Evolutionary conservation across 2,329 filamentous ascomycete species (phyloP), one percentile per base, ranked within the genome.

Genomic region (Tolypocladium cylindrosporum): DNA sequence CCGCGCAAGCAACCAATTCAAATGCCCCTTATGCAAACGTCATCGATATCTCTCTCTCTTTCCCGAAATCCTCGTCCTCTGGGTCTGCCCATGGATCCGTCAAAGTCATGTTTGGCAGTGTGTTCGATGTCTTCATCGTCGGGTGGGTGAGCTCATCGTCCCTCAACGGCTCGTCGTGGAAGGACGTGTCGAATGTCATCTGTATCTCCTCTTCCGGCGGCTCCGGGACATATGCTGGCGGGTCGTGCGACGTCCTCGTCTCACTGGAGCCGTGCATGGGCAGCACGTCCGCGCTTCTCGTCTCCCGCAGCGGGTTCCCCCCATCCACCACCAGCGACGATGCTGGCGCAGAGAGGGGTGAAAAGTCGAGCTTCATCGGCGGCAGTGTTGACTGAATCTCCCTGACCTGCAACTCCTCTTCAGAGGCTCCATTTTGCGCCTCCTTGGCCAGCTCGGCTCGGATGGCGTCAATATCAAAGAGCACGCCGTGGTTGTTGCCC

Each of bases 381-480:
- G 93, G 92, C 31, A 97, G 76, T 1, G 92, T 97, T 55, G 89
- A 91, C 72, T 94, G 83, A 59, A 97, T 83, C 74, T 97, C 90
- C 68, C 85, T 87, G 62, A 95, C 85, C 70, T 83, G 78, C 53
- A 86, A 64, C 57, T 80, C 74, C 55, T 74, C 73, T 48, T 76
- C 73, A 56, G 72, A 66, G 42, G 86, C 80, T 31, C 83, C 81
- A 50, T 80, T 79, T n/a, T 61, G 57, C 21, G 69, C 66, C 61
- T 93, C 88, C 54, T 83, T 84, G 36, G 90, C 90, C 40, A 99
- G 77, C 66, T 95, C 90, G 11, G 90, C 87, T 54, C 90, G 83
- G 63, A 99, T 97, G 14, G 94, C 94, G 66, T 99, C 94, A 53
- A 99, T 85, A 67, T 99, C 94, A 67, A 99, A 99, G 52, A 99